Evolutionary conservation across 805 yeast genomes (phyloP).

Genomic region (Lipomyces yamadae): DNA sequence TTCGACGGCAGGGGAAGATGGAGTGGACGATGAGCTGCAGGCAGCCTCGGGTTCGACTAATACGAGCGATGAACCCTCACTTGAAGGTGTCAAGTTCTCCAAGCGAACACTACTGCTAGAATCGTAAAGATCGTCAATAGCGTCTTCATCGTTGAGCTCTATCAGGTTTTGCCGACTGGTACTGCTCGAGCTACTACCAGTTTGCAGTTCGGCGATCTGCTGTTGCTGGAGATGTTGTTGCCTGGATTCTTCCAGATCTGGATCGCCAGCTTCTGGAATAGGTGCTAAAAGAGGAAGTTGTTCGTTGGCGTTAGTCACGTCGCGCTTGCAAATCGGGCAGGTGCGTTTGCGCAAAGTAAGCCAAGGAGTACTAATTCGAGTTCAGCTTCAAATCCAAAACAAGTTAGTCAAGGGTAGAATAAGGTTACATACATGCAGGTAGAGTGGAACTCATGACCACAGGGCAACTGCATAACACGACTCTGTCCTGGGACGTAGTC

Average conservation of each 20-base stretch:
- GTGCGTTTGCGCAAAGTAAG: constrained; percentile 56
- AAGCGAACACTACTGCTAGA: constrained; percentile 3
- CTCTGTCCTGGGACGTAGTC: constrained; percentile 55
- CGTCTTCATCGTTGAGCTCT: constrained; percentile 17
- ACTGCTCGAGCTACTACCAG: constrained; percentile 15
- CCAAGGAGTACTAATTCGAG: constrained; percentile 53
- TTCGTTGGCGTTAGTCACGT: constrained; percentile 40
- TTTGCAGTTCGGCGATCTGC: constrained; percentile 5
- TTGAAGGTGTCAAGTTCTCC: constrained; percentile 6
- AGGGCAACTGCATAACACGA: constrained; percentile 58
- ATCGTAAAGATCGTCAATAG: constrained; percentile 14
- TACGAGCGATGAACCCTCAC: neutral
- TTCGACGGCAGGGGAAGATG: neutral
- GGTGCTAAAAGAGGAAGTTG: neutral
- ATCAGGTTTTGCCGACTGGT: constrained; percentile 16
- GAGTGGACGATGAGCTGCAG: neutral
- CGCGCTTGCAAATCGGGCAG: constrained; percentile 65
- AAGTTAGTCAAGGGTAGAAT: neutral
- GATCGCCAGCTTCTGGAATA: constrained; percentile 13
- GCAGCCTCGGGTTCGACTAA: neutral
- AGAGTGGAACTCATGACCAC: constrained; percentile 66
- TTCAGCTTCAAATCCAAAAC: neutral
- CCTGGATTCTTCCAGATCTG: constrained; percentile 33
- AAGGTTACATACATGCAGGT: constrained; percentile 50
- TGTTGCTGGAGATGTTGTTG: constrained; percentile 31